A percentile compares a stretch with the other conserved stretches of the same genome.
phyloP scores from a whole-genome alignment of 78 protist genomes.

The Goniomonas avonlea region DNA sequence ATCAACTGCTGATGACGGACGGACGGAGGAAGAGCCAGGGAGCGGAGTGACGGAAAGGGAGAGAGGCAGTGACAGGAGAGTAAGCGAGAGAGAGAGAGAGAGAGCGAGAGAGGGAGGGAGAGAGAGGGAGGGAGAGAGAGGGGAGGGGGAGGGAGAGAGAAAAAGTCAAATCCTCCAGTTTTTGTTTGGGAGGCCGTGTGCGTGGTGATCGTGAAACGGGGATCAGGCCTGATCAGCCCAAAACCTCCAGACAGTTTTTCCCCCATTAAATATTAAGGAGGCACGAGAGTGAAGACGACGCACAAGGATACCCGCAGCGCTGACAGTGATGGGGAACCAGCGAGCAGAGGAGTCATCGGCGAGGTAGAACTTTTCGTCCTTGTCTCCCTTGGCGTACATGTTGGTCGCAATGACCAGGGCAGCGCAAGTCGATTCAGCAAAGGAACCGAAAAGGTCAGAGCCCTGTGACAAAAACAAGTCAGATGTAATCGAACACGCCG shows the following conservation, averaged over 20 bases:
- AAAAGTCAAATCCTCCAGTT: background rate
- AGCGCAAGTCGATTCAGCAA: constrained; percentile 70
- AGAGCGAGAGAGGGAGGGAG: background rate
- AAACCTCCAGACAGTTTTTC: no score
- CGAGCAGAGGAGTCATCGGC: background rate
- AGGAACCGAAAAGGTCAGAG: constrained; percentile 73
- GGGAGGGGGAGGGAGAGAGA: background rate
- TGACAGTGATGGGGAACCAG: no score
- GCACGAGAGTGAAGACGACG: no score
- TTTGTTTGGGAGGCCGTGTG: background rate
- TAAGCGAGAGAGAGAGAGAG: background rate
- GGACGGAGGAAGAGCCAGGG: no score
- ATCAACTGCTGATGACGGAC: no score
- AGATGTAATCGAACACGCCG: no score
- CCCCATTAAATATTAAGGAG: no score
- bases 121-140: background rate
- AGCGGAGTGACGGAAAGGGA: background rate
- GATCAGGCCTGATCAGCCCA: background rate
- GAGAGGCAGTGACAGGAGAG: background rate
- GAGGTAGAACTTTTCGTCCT: background rate
- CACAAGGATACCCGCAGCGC: no score
- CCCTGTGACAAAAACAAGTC: no score
- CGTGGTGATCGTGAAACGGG: constrained; percentile 4
- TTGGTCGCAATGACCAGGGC: constrained; percentile 60
- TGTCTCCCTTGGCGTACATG: background rate